A percentile compares a stretch with the other conserved stretches of the same genome.
phyloP scores from a whole-genome alignment of 179 eudicot genomes.

The Patellifolia procumbens region DNA sequence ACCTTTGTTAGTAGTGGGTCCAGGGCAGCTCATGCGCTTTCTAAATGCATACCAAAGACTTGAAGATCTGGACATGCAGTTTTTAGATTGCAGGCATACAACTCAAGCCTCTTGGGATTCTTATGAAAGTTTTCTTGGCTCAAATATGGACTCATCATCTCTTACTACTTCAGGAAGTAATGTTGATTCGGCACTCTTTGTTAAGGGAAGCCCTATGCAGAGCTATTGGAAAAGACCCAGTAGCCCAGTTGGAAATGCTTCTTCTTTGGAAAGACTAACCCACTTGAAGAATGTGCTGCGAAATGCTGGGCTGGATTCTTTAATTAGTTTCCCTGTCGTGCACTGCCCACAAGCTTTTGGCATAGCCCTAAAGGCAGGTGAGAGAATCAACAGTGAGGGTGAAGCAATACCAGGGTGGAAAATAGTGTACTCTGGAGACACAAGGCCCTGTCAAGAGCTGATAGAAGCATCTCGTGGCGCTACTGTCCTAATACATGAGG shows the following conservation, averaged over 20 bases:
- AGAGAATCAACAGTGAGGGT: constrained; percentile 54
- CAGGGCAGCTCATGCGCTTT: constrained; percentile 68
- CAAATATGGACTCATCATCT: constrained; percentile 27
- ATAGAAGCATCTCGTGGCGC: constrained; percentile 79
- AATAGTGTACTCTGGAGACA: constrained; percentile 93
- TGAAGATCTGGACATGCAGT: constrained; percentile 82
- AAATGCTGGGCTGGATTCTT: constrained; percentile 70
- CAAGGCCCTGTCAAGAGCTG: constrained; percentile 74
- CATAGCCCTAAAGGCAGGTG: constrained; percentile 57
- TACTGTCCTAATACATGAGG: constrained; percentile 95
- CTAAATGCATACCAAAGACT: constrained; percentile 85
- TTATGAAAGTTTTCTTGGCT: constrained; percentile 38
- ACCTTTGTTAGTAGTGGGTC: constrained; percentile 86
- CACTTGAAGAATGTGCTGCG: constrained; percentile 49
- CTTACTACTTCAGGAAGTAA: constrained; percentile 18
- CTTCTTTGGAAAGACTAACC: constrained; percentile 39
- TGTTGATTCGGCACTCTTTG: constrained; percentile 52
- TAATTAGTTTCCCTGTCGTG: constrained; percentile 81
- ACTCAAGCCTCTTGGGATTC: constrained; percentile 60
- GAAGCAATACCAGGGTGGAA: constrained; percentile 85
- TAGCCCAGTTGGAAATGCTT: constrained; percentile 42
- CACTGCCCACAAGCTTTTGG: constrained; percentile 95
- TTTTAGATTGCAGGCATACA: constrained; percentile 82
- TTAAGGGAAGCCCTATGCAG: constrained; percentile 72
- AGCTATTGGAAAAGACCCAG: constrained; percentile 65